Evolutionary conservation across 805 yeast species (phyloP).

Genomic region (Huiozyma naganishii): DNA sequence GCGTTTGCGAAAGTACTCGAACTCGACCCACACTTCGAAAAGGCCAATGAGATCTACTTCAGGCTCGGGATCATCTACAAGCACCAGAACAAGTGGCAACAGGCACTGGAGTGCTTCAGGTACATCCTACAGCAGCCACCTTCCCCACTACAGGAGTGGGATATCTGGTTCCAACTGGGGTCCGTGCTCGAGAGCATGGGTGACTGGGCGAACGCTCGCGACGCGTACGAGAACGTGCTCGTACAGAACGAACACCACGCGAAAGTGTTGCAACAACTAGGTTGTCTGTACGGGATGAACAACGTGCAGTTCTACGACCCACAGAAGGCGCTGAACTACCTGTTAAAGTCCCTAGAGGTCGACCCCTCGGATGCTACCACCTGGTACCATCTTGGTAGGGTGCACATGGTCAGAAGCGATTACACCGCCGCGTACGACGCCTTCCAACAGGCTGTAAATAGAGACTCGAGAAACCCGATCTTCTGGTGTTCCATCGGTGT

Average conservation of each 20-base stretch:
- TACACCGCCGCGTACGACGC: constrained; percentile 96
- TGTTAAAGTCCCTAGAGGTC: constrained; percentile 79
- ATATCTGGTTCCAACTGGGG: constrained; percentile 98
- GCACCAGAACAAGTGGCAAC: constrained; percentile 78
- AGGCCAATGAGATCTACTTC: constrained; percentile 92
- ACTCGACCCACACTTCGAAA: constrained; percentile 91
- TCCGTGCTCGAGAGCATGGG: constrained; percentile 89
- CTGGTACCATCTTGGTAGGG: constrained; percentile 95
- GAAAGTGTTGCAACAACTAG: constrained; percentile 89
- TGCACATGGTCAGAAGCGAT: constrained; percentile 92
- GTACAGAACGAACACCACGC: constrained; percentile 89
- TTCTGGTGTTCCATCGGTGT: constrained; percentile 98
- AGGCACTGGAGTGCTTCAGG: constrained; percentile 89
- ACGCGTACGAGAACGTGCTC: constrained; percentile 89
- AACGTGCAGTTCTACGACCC: constrained; percentile 65
- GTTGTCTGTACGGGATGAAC: constrained; percentile 71
- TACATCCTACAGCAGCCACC: constrained; percentile 89
- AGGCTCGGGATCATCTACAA: constrained; percentile 93
- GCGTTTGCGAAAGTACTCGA: constrained; percentile 94
- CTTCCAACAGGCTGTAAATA: constrained; percentile 95
- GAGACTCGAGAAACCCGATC: constrained; percentile 94
- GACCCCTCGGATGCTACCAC: constrained; percentile 89
- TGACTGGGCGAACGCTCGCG: constrained; percentile 84
- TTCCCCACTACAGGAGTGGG: constrained; percentile 89
- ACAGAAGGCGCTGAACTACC: constrained; percentile 68